These are phyloP conservation scores for Oryza coarctata DNA, from an alignment of 176 grass and related monocot genomes.

Conservation along the genomic window DNA sequence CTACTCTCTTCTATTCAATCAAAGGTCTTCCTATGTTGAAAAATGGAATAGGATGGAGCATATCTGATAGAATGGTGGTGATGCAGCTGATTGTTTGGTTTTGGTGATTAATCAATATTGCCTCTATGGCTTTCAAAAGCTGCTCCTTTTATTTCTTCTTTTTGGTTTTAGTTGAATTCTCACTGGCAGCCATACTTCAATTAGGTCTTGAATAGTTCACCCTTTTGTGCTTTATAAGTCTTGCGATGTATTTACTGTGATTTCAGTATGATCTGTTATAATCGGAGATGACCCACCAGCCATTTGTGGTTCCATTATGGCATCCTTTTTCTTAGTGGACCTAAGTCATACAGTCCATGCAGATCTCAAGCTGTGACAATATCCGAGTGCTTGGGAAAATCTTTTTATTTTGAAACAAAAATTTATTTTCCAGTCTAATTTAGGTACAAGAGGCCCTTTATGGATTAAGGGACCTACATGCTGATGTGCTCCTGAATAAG, in stretches of 20 bases:
- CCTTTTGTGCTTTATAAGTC: neutral
- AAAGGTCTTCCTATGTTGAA: neutral
- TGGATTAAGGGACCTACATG: neutral
- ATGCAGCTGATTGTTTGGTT: neutral
- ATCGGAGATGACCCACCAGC: neutral
- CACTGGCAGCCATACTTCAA: neutral
- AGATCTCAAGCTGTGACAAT: neutral
- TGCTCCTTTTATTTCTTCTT: neutral
- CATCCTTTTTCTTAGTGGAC: neutral
- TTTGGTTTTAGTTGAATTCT: neutral
- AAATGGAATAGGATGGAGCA: neutral
- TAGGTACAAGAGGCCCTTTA: neutral
- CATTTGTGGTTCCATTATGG: neutral
- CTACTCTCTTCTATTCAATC: neutral
- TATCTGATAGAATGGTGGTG: neutral
- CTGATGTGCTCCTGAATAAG: neutral
- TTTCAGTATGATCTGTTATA: neutral
- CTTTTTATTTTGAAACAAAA: neutral
- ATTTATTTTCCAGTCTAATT: neutral
- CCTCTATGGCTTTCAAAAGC: neutral
- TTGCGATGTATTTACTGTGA: neutral
- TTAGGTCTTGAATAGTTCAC: neutral
- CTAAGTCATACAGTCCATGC: neutral
- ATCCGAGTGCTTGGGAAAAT: neutral
- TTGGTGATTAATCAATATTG: neutral